phyloP scores from a whole-genome alignment of 176 grass and related monocot genomes.

The Oryza rufipogon region DNA sequence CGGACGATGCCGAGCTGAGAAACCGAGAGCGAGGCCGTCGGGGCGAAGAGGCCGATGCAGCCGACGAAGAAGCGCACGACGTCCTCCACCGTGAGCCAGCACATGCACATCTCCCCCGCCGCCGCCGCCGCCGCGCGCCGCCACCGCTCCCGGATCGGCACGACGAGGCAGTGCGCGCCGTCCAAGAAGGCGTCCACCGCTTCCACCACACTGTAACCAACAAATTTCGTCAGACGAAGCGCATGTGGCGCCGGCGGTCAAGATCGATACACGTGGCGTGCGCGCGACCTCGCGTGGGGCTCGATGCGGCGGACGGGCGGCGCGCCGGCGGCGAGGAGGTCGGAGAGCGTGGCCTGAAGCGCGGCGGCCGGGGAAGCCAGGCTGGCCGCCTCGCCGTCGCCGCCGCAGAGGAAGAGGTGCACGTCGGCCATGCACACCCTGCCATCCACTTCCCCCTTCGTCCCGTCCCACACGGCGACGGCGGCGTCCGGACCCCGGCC shows the following conservation, averaged over 20 bases:
- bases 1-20: constrained; percentile 63
- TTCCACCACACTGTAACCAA: constrained; percentile 50
- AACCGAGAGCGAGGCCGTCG: constrained; percentile 47
- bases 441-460: neutral
- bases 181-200: constrained; percentile 67
- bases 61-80: constrained; percentile 75
- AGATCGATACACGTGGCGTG: no score
- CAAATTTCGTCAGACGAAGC: neutral
- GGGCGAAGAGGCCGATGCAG: constrained; percentile 64
- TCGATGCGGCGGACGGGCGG: constrained; percentile 49
- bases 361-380: constrained; percentile 41
- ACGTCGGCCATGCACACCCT: constrained; percentile 63
- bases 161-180: constrained; percentile 60
- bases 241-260: neutral
- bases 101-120: constrained; percentile 59
- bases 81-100: constrained; percentile 81
- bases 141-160: constrained; percentile 45
- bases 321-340: constrained; percentile 40
- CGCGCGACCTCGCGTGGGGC: constrained; percentile 53
- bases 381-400: constrained; percentile 18
- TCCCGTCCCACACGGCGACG: constrained; percentile 57
- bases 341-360: constrained; percentile 52
- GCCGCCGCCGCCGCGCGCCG: constrained; percentile 18
- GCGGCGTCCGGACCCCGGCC: neutral
- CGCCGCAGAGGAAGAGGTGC: constrained; percentile 68